Conservation (phyloP, 805 yeast species). For the Pichia manshurica region DNA sequence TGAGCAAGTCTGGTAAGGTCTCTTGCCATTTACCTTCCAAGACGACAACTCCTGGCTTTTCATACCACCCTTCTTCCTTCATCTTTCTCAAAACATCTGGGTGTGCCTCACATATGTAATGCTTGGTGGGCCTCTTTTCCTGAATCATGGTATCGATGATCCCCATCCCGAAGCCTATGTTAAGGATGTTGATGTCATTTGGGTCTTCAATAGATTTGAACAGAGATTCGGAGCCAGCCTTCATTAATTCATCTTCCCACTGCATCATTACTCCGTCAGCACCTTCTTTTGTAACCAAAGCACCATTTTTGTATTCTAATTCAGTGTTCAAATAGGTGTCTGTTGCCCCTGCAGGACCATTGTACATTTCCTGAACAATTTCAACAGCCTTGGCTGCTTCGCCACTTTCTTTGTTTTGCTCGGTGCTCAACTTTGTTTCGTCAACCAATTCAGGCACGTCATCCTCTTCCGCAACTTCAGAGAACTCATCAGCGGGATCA, state of each 20-base stretch:
- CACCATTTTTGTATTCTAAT: slow-evolving; percentile 60
- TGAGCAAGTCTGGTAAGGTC: slow-evolving; percentile 57
- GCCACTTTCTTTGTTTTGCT: too few species aligned
- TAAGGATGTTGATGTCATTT: slow-evolving; percentile 49
- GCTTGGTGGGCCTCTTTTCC: slow-evolving; percentile 50
- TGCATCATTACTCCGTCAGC: slow-evolving; percentile 97
- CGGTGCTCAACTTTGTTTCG: slow-evolving; percentile 1
- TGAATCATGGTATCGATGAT: slow-evolving; percentile 81
- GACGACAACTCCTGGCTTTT: slow-evolving; percentile 62
- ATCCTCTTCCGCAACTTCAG: slow-evolving; percentile 16
- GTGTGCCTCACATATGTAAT: slow-evolving; percentile 91
- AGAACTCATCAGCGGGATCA: slow-evolving; percentile 23
- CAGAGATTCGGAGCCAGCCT: slow-evolving; percentile 70
- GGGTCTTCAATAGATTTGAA: slow-evolving; percentile 39
- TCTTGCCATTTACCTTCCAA: slow-evolving; percentile 95
- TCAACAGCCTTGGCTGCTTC: background rate
- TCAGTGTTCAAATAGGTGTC: slow-evolving; percentile 57
- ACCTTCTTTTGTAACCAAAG: slow-evolving; percentile 65
- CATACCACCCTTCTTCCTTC: slow-evolving; percentile 76
- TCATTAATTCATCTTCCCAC: slow-evolving; percentile 86
- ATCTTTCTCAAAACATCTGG: slow-evolving; percentile 78
- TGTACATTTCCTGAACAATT: slow-evolving; percentile 18
- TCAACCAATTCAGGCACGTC: slow-evolving; percentile 18
- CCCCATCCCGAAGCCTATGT: slow-evolving; percentile 97
- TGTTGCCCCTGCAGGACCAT: slow-evolving; percentile 62